Evolutionary conservation across 208 protist species (phyloP).

Genomic region (Crithidia acanthocephali): DNA sequence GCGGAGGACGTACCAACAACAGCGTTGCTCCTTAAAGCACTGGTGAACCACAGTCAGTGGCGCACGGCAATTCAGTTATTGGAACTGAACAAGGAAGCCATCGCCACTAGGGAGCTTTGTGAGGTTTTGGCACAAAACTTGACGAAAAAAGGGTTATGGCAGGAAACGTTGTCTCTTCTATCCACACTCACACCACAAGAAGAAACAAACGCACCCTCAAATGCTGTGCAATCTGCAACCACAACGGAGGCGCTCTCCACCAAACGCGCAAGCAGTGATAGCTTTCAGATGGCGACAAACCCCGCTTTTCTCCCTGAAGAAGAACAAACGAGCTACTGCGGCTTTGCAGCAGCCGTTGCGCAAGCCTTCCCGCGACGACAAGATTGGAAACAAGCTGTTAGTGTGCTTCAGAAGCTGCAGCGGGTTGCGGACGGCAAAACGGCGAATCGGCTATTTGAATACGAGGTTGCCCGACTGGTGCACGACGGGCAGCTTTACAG

Average conservation of each 20-base stretch:
- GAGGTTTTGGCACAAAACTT: constrained; percentile 49
- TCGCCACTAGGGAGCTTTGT: constrained; percentile 20
- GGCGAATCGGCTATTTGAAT: constrained; percentile 19
- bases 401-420: constrained; percentile 10
- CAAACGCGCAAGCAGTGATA: constrained; percentile 3
- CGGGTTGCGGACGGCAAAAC: constrained; percentile 15
- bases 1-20: constrained; percentile 60
- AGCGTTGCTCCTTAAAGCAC: constrained; percentile 64
- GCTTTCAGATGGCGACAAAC: constrained; percentile 30
- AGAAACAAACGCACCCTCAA: not conserved
- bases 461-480: constrained; percentile 27
- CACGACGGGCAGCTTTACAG: constrained; percentile 24
- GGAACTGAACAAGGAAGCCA: constrained; percentile 40
- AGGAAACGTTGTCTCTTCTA: constrained; percentile 21
- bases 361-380: constrained; percentile 20
- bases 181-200: not conserved
- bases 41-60: constrained; percentile 68
- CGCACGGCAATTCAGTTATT: constrained; percentile 52
- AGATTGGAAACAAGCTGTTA: constrained; percentile 25
- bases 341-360: constrained; percentile 32
- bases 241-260: not conserved
- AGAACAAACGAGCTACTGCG: constrained; percentile 24
- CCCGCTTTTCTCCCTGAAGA: constrained; percentile 34
- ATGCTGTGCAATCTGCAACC: not conserved
- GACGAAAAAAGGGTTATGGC: constrained; percentile 38